Conservation (phyloP, 345 rosid genomes). For the Lepidium sativum region DNA sequence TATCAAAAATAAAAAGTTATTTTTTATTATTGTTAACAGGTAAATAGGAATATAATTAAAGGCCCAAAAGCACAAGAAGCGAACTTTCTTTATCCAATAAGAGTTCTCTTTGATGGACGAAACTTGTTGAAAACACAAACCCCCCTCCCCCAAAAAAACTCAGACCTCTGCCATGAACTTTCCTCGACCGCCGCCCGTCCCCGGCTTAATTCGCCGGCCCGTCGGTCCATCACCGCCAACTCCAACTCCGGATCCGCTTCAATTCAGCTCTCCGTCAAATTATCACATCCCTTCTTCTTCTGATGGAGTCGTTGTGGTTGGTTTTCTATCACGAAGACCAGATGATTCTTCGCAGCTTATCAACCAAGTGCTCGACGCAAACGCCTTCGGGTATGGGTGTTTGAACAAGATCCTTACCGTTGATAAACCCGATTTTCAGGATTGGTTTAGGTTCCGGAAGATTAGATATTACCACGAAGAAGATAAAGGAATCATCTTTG, state of each 20-base stretch:
- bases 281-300: constrained; percentile 19
- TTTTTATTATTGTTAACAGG: no score
- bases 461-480: constrained; percentile 59
- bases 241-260: constrained; percentile 15
- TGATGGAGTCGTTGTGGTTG: constrained; percentile 62
- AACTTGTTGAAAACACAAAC: background rate
- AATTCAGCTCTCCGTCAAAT: constrained; percentile 9
- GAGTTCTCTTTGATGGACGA: no score
- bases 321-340: constrained; percentile 51
- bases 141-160: constrained; percentile 6
- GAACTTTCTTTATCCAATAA: no score
- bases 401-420: constrained; percentile 28
- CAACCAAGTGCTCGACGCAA: constrained; percentile 53
- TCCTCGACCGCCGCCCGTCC: constrained; percentile 44
- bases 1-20: no score
- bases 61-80: no score
- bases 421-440: constrained; percentile 38
- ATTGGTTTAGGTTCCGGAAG: constrained; percentile 58
- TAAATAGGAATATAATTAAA: no score
- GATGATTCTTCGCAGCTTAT: constrained; percentile 54
- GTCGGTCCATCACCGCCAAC: constrained; percentile 15
- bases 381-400: constrained; percentile 60
- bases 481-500: constrained; percentile 54
- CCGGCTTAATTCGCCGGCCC: constrained; percentile 65
- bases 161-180: constrained; percentile 33